These are phyloP conservation scores for Mycena floridula DNA, from an alignment of 768 basidiomycete genomes.

Conservation along the genomic window DNA sequence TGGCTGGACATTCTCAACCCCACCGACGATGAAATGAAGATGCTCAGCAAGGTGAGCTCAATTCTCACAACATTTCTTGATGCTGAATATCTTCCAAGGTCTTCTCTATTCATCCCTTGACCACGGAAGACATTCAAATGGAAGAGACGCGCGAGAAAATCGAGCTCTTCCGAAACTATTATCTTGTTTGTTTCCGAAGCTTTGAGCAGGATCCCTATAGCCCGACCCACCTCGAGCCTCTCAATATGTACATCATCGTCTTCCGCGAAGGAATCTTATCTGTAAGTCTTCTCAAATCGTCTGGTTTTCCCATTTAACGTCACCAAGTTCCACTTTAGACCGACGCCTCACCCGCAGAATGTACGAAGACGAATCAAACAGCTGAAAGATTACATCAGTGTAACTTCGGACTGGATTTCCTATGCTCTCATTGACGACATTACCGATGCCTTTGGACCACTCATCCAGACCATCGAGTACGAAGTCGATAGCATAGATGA, in stretches of 20 bases:
- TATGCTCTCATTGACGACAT: conserved; percentile 99
- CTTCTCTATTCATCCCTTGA: conserved; percentile 94
- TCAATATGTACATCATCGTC: conserved; percentile 99
- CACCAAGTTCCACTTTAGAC: conserved; percentile 88
- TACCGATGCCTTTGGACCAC: conserved; percentile 96
- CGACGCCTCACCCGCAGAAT: conserved; percentile 96
- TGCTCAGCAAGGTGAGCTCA: conserved; percentile 74
- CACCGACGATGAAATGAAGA: conserved; percentile 98
- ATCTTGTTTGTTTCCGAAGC: conserved; percentile 97
- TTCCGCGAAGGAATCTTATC: conserved; percentile 96
- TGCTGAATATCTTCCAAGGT: conserved; percentile 46
- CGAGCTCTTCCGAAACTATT: conserved; percentile 97
- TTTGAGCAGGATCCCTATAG: conserved; percentile 99
- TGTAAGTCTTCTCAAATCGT: conserved; percentile 39
- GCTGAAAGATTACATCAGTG: conserved; percentile 97
- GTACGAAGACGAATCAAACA: conserved; percentile 98
- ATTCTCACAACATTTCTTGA: background rate
- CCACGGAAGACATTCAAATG: conserved; percentile 98
- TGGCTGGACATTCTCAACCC: conserved; percentile 94
- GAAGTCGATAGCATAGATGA: conserved; percentile 99
- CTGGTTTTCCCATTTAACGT: background rate
- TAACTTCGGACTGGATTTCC: conserved; percentile 99
- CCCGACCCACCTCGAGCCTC: conserved; percentile 92
- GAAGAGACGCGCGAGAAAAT: conserved; percentile 99
- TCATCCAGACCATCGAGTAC: conserved; percentile 98